Evolutionary conservation across 768 basidiomycete genomes (phyloP).

Genomic region (Ramaria sp.): DNA sequence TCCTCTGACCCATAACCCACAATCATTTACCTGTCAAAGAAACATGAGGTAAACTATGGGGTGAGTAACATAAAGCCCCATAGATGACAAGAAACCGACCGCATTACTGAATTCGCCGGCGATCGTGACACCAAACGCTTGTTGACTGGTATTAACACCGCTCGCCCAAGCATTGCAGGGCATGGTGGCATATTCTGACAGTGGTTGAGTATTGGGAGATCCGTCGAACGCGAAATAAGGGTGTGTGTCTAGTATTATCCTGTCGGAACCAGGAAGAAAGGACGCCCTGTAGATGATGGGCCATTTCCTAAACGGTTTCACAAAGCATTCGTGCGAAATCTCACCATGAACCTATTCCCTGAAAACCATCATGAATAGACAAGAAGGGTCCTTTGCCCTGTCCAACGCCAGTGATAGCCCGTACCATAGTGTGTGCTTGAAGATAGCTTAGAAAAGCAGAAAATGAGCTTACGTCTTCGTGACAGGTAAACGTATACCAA

Average conservation of each 20-base stretch:
- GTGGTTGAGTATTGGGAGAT: constrained; percentile 19
- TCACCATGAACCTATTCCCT: constrained; percentile 35
- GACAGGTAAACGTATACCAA: constrained; percentile 22
- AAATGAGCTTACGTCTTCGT: neutral
- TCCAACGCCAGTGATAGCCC: constrained; percentile 63
- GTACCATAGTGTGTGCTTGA: constrained; percentile 42
- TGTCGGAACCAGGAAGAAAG: constrained; percentile 44
- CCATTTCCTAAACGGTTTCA: neutral
- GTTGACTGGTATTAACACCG: constrained; percentile 30
- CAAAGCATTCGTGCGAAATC: constrained; percentile 22
- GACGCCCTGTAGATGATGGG: constrained; percentile 14
- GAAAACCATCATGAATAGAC: constrained; percentile 54
- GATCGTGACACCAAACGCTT: constrained; percentile 54
- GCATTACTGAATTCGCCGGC: constrained; percentile 69
- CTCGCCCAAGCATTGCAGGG: constrained; percentile 27
- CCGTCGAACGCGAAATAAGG: constrained; percentile 56
- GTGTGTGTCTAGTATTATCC: constrained; percentile 53
- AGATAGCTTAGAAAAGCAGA: constrained; percentile 20
- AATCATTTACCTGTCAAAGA: constrained; percentile 18
- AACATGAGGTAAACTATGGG: neutral
- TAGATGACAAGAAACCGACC: neutral
- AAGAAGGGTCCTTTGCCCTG: constrained; percentile 52
- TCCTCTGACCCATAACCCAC: constrained; percentile 26
- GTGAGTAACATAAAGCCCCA: neutral
- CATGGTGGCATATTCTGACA: constrained; percentile 19